Percentiles rank a stretch among this genome's conserved stretches.
Evolutionary conservation across 2,329 filamentous ascomycete species (phyloP).

Genomic region (Alternaria hordeiaustralica): DNA sequence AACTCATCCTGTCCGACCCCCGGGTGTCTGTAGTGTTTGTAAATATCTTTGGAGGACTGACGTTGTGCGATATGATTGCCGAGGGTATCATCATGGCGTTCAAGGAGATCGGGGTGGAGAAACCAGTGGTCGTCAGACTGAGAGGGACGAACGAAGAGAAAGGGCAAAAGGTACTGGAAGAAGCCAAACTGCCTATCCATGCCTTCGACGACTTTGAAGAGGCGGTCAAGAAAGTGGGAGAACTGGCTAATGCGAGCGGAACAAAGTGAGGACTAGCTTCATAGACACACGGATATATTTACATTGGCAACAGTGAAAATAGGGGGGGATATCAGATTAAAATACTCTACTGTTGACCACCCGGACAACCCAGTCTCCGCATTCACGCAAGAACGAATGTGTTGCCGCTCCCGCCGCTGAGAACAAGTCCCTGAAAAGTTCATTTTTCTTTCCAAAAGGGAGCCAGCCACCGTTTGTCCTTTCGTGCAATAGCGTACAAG

Average conservation of each 20-base stretch:
- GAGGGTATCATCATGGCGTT: slow-evolving; percentile 76
- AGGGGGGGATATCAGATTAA: slow-evolving; percentile 27
- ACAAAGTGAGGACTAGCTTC: not conserved
- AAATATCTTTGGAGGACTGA: slow-evolving; percentile 74
- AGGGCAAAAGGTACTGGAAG: slow-evolving; percentile 71
- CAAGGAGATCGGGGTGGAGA: slow-evolving; percentile 66
- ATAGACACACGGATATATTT: not conserved
- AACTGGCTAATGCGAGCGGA: slow-evolving; percentile 28
- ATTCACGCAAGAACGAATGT: slow-evolving; percentile 22
- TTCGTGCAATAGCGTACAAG: slow-evolving; percentile 8
- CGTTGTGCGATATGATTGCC: slow-evolving; percentile 82
- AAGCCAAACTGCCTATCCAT: slow-evolving; percentile 71
- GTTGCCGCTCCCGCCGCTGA: slow-evolving; percentile 6
- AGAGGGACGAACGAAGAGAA: slow-evolving; percentile 76
- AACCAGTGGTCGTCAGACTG: slow-evolving; percentile 77
- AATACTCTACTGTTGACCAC: slow-evolving; percentile 25
- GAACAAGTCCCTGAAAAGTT: not conserved
- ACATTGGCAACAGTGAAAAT: not conserved
- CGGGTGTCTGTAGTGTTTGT: slow-evolving; percentile 76
- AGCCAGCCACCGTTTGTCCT: slow-evolving; percentile 12
- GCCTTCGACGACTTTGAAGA: slow-evolving; percentile 79
- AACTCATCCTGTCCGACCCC: slow-evolving; percentile 72
- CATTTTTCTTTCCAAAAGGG: slow-evolving; percentile 6
- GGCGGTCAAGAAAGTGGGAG: slow-evolving; percentile 55
- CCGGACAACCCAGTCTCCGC: slow-evolving; percentile 3